These are phyloP conservation scores for Casuarina equisetifolia DNA, from an alignment of 306 rosid genomes.

Conservation along the genomic window DNA sequence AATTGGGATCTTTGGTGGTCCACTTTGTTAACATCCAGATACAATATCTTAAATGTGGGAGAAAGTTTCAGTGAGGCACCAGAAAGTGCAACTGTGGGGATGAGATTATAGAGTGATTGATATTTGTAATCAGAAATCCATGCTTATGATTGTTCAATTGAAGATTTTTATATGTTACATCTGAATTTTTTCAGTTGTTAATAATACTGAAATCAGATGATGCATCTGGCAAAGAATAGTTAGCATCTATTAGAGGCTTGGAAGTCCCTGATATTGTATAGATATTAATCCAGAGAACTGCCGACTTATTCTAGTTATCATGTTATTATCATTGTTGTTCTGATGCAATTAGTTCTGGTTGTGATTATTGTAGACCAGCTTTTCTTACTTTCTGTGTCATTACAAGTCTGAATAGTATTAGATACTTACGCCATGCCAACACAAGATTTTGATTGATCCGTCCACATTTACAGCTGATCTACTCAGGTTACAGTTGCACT, in stretches of 20 bases:
- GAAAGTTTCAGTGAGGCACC: neutral
- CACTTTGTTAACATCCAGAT: neutral
- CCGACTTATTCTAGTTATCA: neutral
- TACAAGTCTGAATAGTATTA: neutral
- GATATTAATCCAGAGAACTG: neutral
- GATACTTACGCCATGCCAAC: slow-evolving; percentile 8
- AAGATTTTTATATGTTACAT: neutral
- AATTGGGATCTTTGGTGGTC: too few species aligned
- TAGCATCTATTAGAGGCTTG: neutral
- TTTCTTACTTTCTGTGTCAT: slow-evolving; percentile 3
- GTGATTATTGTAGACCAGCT: neutral
- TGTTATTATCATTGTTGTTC: neutral
- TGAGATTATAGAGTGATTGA: neutral
- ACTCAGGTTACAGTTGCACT: slow-evolving; percentile 87
- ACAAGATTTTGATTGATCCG: slow-evolving; percentile 11
- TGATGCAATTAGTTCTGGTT: neutral
- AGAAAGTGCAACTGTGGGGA: neutral
- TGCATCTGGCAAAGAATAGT: neutral
- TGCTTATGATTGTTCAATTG: neutral
- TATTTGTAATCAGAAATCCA: neutral
- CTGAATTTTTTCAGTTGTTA: neutral
- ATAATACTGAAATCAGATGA: neutral
- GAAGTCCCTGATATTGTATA: neutral
- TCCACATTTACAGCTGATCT: slow-evolving; percentile 54
- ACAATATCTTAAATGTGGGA: neutral